Base-by-base conservation (phyloP, 495 filamentous ascomycete species). In the Aspergillus funiculosus region DNA sequence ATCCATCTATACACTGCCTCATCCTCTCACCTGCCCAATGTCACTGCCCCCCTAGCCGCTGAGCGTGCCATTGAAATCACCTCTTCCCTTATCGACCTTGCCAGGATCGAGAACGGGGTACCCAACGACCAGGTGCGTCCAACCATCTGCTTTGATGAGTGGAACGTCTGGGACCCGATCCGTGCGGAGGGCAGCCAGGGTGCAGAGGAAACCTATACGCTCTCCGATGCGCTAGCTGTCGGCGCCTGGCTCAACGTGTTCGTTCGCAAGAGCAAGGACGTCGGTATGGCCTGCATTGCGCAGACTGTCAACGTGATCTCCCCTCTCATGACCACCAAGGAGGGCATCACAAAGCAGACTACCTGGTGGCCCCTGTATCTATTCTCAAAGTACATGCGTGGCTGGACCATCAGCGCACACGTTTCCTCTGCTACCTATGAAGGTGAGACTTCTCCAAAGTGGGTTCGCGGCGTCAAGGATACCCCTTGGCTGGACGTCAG, bases 271-370 rank as follows among this genome's bases (percentile, higher is more conserved):
- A 78, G 78, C 55, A 69, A 69, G 43, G 72, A 81, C 58, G 52
- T 90, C 11, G 82, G 83, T 40, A 91, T 89, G 86, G 82, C 85
- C 8, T 89, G 84, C 59, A 85, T 89, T 44, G 85, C 85, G 7
- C 85, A 89, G 66, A 80, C 67, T 44, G 82, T 89, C 26, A 89
- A 89, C 57, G 85, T 89, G 25, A 88, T 89, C 52, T 78, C 77
- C 20, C 86, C 83, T 1, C 70, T 89, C 14, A 84, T 87, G 81
- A 89, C 86, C 0, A 80, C 69, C 1, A 58, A 68, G 25, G 56
- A 67, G 9, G 82, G 83, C 4, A 65, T 88, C 20, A 60, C 79
- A 5, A 83, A 82, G 69, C 85, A 89, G 68, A 78, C 80, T 1
- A 89, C 80, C 7, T 89, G 82, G 80, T 88, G 83, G 81, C 86